A percentile compares a stretch with the other conserved stretches of the same genome.
Conservation (phyloP, 768 basidiomycete species). For the Russula sp. region DNA sequence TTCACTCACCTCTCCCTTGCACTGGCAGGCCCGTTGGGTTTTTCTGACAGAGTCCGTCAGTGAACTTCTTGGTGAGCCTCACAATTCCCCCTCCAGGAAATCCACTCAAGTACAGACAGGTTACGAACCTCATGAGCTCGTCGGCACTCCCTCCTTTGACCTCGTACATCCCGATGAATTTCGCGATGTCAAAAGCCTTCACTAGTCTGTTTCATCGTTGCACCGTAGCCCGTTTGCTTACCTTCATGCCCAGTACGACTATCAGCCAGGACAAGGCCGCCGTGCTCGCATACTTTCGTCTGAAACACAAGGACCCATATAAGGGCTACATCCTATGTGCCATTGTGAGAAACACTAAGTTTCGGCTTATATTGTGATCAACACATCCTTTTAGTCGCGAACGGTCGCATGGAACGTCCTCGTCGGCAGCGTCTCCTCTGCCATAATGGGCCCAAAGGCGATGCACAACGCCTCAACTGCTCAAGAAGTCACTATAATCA, state of each 20-base stretch:
- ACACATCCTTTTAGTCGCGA: constrained; percentile 43
- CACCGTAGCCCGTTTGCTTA: background rate
- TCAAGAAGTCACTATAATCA: constrained; percentile 74
- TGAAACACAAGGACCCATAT: constrained; percentile 76
- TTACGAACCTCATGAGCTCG: constrained; percentile 68
- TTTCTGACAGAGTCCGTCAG: constrained; percentile 64
- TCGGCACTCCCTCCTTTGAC: constrained; percentile 65
- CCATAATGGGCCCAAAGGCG: constrained; percentile 68
- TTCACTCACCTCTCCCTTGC: constrained; percentile 4
- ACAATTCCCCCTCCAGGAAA: background rate
- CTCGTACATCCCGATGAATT: constrained; percentile 83
- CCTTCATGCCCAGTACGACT: constrained; percentile 54
- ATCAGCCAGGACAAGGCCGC: constrained; percentile 79
- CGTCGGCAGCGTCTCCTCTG: constrained; percentile 77
- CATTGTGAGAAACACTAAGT: constrained; percentile 49
- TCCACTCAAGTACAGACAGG: constrained; percentile 42
- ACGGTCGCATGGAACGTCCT: constrained; percentile 72
- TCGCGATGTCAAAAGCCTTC: constrained; percentile 58
- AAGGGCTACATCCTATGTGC: constrained; percentile 73
- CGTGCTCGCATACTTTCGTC: constrained; percentile 70
- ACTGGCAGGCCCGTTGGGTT: constrained; percentile 64
- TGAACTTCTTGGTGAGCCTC: constrained; percentile 55
- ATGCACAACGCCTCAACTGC: constrained; percentile 80
- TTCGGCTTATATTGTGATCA: background rate
- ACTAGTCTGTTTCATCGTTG: constrained; percentile 50